Evolutionary conservation across 345 rosid genomes (phyloP).

Genomic region (Hibiscus mutabilis): DNA sequence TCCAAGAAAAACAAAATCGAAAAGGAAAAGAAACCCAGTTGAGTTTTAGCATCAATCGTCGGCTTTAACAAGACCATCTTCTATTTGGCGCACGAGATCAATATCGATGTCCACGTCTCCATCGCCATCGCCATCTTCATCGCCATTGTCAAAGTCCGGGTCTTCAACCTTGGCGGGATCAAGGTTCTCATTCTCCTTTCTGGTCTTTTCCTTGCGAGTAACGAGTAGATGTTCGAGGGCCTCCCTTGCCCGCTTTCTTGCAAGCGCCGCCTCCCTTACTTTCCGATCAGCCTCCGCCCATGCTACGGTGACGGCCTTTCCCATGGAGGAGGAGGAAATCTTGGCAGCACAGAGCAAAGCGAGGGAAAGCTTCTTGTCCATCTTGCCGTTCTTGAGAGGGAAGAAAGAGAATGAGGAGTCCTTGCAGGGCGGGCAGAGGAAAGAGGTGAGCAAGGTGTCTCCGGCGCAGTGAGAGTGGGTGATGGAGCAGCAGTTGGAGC

Average conservation of each 20-base stretch:
- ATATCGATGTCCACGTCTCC: neutral
- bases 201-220: neutral
- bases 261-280: slow-evolving; percentile 52
- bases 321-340: slow-evolving; percentile 51
- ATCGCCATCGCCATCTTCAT: slow-evolving; percentile 6
- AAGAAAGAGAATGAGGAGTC: slow-evolving; percentile 35
- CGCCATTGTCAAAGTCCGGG: neutral
- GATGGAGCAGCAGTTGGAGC: slow-evolving; percentile 46
- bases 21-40: neutral
- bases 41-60: neutral
- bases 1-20: neutral
- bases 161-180: neutral
- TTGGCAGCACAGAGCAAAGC: slow-evolving; percentile 54
- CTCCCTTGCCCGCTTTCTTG: slow-evolving; percentile 63
- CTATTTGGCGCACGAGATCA: slow-evolving; percentile 12
- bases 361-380: slow-evolving; percentile 38
- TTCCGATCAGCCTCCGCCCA: slow-evolving; percentile 47
- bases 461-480: slow-evolving; percentile 64
- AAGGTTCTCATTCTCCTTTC: neutral
- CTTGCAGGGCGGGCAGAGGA: slow-evolving; percentile 49
- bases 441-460: slow-evolving; percentile 26
- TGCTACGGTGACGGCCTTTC: slow-evolving; percentile 32
- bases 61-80: slow-evolving; percentile 4
- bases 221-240: slow-evolving; percentile 36
- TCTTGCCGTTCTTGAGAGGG: slow-evolving; percentile 31